A percentile compares a stretch with the other conserved stretches of the same genome.
Evolutionary conservation across 2,329 filamentous ascomycete species (phyloP).

Genomic region (Cyphellophora attinorum): DNA sequence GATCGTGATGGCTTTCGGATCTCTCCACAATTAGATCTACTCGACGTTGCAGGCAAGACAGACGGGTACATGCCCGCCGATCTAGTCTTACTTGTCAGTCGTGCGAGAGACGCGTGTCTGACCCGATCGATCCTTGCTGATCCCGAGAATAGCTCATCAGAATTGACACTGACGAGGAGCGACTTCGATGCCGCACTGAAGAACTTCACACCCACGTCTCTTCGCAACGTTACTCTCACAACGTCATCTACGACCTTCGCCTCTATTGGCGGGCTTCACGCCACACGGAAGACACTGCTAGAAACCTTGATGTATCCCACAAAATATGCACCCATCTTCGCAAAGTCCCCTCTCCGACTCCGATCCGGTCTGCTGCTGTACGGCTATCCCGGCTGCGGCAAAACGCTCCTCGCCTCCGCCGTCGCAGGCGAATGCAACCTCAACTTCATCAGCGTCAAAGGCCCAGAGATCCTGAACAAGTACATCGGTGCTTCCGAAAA

Average conservation of each 20-base stretch:
- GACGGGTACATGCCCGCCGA: conserved; percentile 98
- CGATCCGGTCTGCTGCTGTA: conserved; percentile 89
- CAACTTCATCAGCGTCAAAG: conserved; percentile 98
- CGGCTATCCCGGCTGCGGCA: conserved; percentile 91
- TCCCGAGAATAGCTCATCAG: conserved; percentile 30
- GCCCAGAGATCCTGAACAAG: conserved; percentile 96
- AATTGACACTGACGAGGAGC: conserved; percentile 55
- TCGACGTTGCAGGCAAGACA: conserved; percentile 86
- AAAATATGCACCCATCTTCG: conserved; percentile 95
- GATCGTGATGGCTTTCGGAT: conserved; percentile 57
- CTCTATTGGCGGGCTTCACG: conserved; percentile 77
- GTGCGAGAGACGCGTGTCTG: conserved; percentile 84
- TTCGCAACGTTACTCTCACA: conserved; percentile 89
- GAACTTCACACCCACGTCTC: conserved; percentile 88
- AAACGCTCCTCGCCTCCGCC: conserved; percentile 87
- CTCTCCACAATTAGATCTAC: conserved; percentile 71
- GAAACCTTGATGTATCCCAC: conserved; percentile 96
- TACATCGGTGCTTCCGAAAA: conserved; percentile 98
- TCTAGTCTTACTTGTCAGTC: conserved; percentile 70
- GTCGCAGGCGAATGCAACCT: conserved; percentile 97
- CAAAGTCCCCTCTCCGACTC: conserved; percentile 86
- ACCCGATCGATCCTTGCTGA: conserved; percentile 61
- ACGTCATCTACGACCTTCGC: conserved; percentile 87
- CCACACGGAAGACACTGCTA: conserved; percentile 81
- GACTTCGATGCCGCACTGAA: conserved; percentile 81